Evolutionary conservation across 2,329 filamentous ascomycete species (phyloP).

Genomic region (Hymenoscyphus albidus): DNA sequence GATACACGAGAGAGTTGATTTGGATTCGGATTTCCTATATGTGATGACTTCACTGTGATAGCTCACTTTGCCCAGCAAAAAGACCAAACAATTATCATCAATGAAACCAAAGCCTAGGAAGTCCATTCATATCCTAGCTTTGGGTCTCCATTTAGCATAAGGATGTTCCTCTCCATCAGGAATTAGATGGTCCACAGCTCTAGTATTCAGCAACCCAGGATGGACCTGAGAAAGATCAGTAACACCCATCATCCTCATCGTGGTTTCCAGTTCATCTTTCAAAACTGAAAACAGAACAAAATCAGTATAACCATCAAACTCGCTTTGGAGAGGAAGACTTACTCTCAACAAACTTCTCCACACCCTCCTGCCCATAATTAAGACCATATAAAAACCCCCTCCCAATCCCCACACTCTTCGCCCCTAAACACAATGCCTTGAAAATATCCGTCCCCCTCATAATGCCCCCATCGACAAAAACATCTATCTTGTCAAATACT

Average conservation of each 20-base stretch:
- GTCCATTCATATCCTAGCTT: constrained; percentile 27
- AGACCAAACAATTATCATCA: not conserved
- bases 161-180: constrained; percentile 43
- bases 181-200: constrained; percentile 46
- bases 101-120: not conserved
- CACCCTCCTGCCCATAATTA: constrained; percentile 57
- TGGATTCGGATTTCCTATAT: too few relatives aligned
- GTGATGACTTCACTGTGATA: too few relatives aligned
- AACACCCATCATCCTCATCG: constrained; percentile 63
- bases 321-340: constrained; percentile 31
- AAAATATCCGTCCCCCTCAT: constrained; percentile 63
- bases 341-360: constrained; percentile 52
- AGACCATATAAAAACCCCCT: constrained; percentile 57
- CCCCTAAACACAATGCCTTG: constrained; percentile 63
- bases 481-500: constrained; percentile 56
- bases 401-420: constrained; percentile 60
- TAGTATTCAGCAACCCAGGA: constrained; percentile 56
- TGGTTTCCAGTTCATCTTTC: constrained; percentile 59
- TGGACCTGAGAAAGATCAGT: constrained; percentile 57
- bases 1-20: too few relatives aligned
- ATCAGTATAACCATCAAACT: constrained; percentile 2
- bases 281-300: constrained; percentile 38
- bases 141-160: constrained; percentile 39
- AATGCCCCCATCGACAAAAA: constrained; percentile 63
- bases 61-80: not conserved